These are phyloP conservation scores for Ustilago bromivora DNA, from an alignment of 1,284 basidiomycete genomes.

Conservation along the genomic window DNA sequence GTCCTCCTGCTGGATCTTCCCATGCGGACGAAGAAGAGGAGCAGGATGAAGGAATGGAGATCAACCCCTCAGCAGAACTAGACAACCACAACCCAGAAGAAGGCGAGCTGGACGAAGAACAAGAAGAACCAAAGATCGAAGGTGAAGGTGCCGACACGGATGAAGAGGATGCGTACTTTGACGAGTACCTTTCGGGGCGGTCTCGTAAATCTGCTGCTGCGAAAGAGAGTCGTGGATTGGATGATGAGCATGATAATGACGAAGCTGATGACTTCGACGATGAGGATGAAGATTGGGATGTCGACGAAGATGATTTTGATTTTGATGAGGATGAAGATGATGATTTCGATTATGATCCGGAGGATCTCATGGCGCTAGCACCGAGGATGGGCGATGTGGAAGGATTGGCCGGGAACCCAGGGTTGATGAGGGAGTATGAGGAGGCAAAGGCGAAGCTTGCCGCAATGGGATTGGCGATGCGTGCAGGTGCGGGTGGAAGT, in stretches of 20 bases:
- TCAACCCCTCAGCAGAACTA: slow-evolving; percentile 75
- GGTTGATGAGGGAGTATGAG: slow-evolving; percentile 62
- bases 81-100: slow-evolving; percentile 71
- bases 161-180: slow-evolving; percentile 71
- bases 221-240: slow-evolving; percentile 71
- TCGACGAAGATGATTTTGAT: slow-evolving; percentile 75
- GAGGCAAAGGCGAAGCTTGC: slow-evolving; percentile 57
- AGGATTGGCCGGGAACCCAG: slow-evolving; percentile 41
- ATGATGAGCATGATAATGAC: slow-evolving; percentile 72
- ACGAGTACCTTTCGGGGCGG: slow-evolving; percentile 32
- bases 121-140: slow-evolving; percentile 45
- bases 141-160: slow-evolving; percentile 68
- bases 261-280: slow-evolving; percentile 16
- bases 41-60: slow-evolving; percentile 17
- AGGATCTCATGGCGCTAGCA: slow-evolving; percentile 59
- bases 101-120: slow-evolving; percentile 74
- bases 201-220: slow-evolving; percentile 26
- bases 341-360: slow-evolving; percentile 63
- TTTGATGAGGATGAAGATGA: slow-evolving; percentile 54
- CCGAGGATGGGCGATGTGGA: slow-evolving; percentile 53
- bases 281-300: slow-evolving; percentile 73
- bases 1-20: slow-evolving; percentile 16
- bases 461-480: slow-evolving; percentile 32
- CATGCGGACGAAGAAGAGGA: slow-evolving; percentile 28
- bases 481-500: neutral